These are phyloP conservation scores for Colletotrichum sidae DNA, from an alignment of 2,329 filamentous ascomycete genomes.

Conservation along the genomic window DNA sequence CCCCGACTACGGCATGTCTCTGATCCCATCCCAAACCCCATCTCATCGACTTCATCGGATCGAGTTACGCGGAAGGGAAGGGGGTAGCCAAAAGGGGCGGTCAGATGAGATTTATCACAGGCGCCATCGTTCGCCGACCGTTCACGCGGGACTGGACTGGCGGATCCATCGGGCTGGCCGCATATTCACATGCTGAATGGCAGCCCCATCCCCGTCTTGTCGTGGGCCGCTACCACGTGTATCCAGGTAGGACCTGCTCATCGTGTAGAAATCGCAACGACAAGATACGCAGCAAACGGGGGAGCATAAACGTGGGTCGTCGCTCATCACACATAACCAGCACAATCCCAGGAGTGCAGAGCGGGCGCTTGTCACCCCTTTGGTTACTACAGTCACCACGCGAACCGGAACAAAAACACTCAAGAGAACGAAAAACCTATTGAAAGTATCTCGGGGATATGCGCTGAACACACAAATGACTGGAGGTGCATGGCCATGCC, in stretches of 20 bases:
- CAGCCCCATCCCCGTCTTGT: background rate
- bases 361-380: background rate
- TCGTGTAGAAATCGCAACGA: conserved; percentile 8
- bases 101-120: no score
- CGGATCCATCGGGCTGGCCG: no score
- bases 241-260: background rate
- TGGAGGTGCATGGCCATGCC: conserved; percentile 26
- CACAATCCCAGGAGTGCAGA: conserved; percentile 14
- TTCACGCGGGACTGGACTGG: no score
- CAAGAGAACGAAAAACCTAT: conserved; percentile 29
- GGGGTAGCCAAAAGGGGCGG: no score
- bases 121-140: no score
- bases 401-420: background rate
- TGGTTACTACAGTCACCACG: background rate
- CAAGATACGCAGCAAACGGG: background rate
- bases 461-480: conserved; percentile 28
- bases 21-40: no score
- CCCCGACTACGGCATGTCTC: no score
- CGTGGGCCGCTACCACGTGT: background rate
- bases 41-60: no score
- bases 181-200: no score
- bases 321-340: background rate
- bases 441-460: conserved; percentile 33
- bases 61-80: no score
- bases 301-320: conserved; percentile 12